Percentiles rank a stretch among this genome's conserved stretches.
phyloP scores from a whole-genome alignment of 495 filamentous ascomycete species.

The Neurospora tetrasperma region DNA sequence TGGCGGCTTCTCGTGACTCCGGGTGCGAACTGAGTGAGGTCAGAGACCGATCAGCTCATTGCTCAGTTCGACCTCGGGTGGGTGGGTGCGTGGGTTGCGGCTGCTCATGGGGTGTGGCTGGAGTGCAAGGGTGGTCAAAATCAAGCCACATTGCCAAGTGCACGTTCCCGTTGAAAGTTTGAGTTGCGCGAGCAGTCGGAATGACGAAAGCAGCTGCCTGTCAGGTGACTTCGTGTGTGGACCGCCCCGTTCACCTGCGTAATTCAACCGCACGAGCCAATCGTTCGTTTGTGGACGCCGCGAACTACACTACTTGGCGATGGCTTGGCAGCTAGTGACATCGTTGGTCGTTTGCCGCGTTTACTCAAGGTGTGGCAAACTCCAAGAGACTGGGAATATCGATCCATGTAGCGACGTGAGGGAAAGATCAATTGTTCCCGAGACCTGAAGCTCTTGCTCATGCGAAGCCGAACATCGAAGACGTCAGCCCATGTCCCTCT shows the following conservation, averaged over 20 bases:
- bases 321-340: neutral
- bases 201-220: neutral
- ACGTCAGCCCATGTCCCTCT: neutral
- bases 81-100: slow-evolving; percentile 5
- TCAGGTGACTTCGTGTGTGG: slow-evolving; percentile 14
- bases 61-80: slow-evolving; percentile 15
- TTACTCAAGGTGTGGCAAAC: neutral
- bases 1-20: neutral
- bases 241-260: neutral
- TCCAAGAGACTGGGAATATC: neutral
- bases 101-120: neutral
- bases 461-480: neutral
- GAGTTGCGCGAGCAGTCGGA: too few relatives aligned
- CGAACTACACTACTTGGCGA: too few relatives aligned
- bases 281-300: neutral
- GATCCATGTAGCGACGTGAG: neutral
- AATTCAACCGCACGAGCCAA: neutral
- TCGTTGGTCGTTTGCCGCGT: neutral
- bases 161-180: neutral
- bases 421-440: neutral
- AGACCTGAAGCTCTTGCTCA: neutral
- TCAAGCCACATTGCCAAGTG: neutral
- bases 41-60: slow-evolving; percentile 19
- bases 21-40: slow-evolving; percentile 10
- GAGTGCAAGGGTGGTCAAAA: neutral